These are phyloP conservation scores for Fusarium kyushuense DNA, from an alignment of 2,329 filamentous ascomycete genomes.

Conservation along the genomic window DNA sequence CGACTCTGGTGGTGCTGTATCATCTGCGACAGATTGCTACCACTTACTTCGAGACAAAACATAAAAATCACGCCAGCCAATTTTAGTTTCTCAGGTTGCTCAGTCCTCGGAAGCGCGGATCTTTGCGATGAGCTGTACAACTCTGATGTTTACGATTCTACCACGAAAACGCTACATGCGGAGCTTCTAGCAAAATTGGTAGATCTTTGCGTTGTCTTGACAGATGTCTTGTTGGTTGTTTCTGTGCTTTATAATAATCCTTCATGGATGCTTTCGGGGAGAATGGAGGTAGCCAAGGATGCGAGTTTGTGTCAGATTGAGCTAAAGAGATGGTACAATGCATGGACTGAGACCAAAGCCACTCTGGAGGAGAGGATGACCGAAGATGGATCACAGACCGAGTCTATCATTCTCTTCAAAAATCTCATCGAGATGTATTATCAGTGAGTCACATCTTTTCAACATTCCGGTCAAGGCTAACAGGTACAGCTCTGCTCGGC, in stretches of 20 bases:
- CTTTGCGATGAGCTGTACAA: slow-evolving; percentile 39
- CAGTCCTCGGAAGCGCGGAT: slow-evolving; percentile 34
- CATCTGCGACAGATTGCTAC: slow-evolving; percentile 41
- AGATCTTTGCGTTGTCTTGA: slow-evolving; percentile 42
- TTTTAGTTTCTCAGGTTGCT: slow-evolving; percentile 42
- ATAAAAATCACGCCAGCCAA: slow-evolving; percentile 44
- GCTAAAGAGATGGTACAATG: slow-evolving; percentile 39
- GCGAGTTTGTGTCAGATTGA: slow-evolving; percentile 40
- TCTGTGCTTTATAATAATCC: slow-evolving; percentile 43
- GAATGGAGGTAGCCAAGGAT: slow-evolving; percentile 35
- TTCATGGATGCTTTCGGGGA: slow-evolving; percentile 33
- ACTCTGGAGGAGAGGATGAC: slow-evolving; percentile 25
- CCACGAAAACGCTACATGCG: slow-evolving; percentile 35
- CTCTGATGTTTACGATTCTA: slow-evolving; percentile 42
- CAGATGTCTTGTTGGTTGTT: slow-evolving; percentile 40
- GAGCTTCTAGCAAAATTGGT: slow-evolving; percentile 42
- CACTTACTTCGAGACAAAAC: slow-evolving; percentile 41
- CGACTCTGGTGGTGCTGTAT: slow-evolving; percentile 47
- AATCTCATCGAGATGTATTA: slow-evolving; percentile 48
- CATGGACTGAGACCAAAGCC: slow-evolving; percentile 35
- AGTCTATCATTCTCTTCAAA: slow-evolving; percentile 39
- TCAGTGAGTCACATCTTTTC: slow-evolving; percentile 17
- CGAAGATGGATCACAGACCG: slow-evolving; percentile 5
- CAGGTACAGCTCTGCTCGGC: slow-evolving; percentile 28
- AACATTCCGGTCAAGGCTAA: accelerated